Evolutionary conservation across 495 filamentous ascomycete species (phyloP).

Genomic region (Hypoxylon lienhwacheense): DNA sequence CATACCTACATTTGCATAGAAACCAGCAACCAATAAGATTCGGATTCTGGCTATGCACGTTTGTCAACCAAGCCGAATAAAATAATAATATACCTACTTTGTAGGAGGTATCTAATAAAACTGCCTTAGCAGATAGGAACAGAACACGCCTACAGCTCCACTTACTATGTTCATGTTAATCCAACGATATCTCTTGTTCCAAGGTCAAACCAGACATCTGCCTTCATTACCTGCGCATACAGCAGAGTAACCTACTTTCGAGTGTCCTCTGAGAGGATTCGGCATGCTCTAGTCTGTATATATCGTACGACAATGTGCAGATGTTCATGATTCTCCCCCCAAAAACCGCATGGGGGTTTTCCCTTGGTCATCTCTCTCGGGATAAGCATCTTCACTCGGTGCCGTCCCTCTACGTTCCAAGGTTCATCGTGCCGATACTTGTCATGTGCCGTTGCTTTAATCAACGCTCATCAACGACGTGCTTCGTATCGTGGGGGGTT

Average conservation of each 20-base stretch:
- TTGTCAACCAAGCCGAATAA: conserved; percentile 12
- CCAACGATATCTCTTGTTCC: conserved; percentile 26
- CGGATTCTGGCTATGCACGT: conserved; percentile 6
- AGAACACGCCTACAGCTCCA: conserved; percentile 19
- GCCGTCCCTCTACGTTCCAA: conserved; percentile 20
- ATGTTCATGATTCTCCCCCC: conserved; percentile 27
- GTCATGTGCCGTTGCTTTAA: conserved; percentile 34
- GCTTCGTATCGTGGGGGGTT: conserved; percentile 22
- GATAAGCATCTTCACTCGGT: conserved; percentile 26
- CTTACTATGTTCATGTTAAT: conserved; percentile 33
- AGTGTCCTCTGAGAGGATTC: conserved; percentile 23
- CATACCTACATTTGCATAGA: conserved; percentile 10
- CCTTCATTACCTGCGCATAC: too few relatives aligned
- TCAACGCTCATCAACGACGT: conserved; percentile 24
- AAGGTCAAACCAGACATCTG: conserved; percentile 23
- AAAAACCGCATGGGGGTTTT: conserved; percentile 25
- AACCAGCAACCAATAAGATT: too few relatives aligned
- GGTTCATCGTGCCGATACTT: conserved; percentile 23
- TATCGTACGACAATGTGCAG: conserved; percentile 65
- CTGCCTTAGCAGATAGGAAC: too few relatives aligned
- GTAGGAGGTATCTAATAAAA: too few relatives aligned
- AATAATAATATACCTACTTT: too few relatives aligned
- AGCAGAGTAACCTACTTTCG: conserved; percentile 25
- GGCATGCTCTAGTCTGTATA: conserved; percentile 56
- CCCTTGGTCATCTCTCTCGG: conserved; percentile 23